These are phyloP conservation scores for Helotiales sp. DNA, from an alignment of 2,329 filamentous ascomycete species.

Conservation along the genomic window DNA sequence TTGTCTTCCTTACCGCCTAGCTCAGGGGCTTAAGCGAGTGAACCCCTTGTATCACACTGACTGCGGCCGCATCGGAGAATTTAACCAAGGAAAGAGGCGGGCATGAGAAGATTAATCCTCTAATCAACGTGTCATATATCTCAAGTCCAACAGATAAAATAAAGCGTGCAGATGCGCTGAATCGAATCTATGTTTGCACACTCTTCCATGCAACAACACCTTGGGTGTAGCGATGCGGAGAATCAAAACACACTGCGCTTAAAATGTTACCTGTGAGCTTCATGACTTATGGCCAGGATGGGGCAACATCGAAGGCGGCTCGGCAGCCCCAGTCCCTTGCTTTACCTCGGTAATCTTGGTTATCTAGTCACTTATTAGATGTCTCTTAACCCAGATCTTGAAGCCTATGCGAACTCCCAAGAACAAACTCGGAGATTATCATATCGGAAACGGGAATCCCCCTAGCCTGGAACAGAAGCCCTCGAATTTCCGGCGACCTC, in stretches of 20 bases:
- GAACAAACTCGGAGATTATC: background rate
- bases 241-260: background rate
- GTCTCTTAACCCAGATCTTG: background rate
- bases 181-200: background rate
- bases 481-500: background rate
- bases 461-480: background rate
- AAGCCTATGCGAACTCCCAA: too few species aligned
- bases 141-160: background rate
- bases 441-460: background rate
- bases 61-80: slow-evolving; percentile 4
- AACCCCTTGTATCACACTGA: background rate
- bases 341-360: background rate
- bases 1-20: background rate
- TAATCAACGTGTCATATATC: background rate
- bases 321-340: background rate
- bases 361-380: background rate
- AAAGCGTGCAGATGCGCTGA: background rate
- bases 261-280: background rate
- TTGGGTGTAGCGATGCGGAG: background rate
- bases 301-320: background rate
- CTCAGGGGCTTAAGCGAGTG: background rate
- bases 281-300: background rate
- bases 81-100: background rate
- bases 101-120: background rate
- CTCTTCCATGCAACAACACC: background rate